A percentile compares a stretch with the other conserved stretches of the same genome.
Evolutionary conservation across 768 basidiomycete genomes (phyloP).

Genomic region (Suillus tomentosus): DNA sequence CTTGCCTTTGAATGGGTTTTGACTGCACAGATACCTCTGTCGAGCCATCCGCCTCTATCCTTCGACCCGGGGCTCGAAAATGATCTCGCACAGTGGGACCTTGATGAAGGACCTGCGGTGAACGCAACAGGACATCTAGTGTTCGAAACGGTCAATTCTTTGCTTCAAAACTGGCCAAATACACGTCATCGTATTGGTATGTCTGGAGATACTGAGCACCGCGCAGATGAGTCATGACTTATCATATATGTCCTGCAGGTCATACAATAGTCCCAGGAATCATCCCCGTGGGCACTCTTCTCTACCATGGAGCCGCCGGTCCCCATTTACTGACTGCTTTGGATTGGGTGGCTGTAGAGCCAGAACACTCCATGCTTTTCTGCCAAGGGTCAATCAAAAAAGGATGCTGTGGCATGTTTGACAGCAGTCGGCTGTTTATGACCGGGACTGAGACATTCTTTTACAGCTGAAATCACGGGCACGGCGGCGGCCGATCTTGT

Average conservation of each 20-base stretch:
- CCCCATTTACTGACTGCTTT: no score
- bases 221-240: neutral
- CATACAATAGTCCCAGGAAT: no score
- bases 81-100: constrained; percentile 19
- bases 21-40: neutral
- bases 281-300: no score
- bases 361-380: no score
- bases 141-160: constrained; percentile 35
- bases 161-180: constrained; percentile 43
- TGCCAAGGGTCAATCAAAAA: no score
- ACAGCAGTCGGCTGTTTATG: neutral
- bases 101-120: constrained; percentile 23
- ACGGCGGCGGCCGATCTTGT: constrained; percentile 47
- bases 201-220: neutral
- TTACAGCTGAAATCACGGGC: constrained; percentile 42
- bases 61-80: neutral
- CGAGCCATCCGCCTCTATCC: neutral
- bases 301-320: no score
- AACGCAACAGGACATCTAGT: constrained; percentile 37
- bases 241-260: no score
- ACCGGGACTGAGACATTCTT: constrained; percentile 2
- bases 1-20: neutral
- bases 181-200: constrained; percentile 37
- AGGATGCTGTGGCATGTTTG: constrained; percentile 38
- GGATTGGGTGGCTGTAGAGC: no score